Evolutionary conservation across 345 rosid genomes (phyloP), one percentile per base, ranked within the genome.

Genomic region (Corchorus capsularis): DNA sequence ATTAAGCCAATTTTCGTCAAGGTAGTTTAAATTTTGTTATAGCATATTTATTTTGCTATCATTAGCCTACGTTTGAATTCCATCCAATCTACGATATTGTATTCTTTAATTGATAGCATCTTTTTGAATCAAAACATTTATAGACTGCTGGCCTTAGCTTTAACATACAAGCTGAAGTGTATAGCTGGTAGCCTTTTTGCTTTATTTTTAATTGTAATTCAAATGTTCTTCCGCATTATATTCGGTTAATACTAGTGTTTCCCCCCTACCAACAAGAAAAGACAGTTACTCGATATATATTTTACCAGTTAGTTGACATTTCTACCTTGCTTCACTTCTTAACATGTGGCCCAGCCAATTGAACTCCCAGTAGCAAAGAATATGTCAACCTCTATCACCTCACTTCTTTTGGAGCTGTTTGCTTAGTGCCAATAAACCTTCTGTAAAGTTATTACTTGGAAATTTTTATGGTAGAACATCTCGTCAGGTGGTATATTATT

Each of bases 41-140:
- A 37, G 66, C 47, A 20, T 57, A 27, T 52, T 43, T 34, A 41
- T 68, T 27, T 47, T 22, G 8, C 43, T 73, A 19, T 45, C 20
- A 43, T 65, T 66, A 60, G 50, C 53, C 32, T 57, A 17, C 63
- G 57, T 73, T 49, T n/a, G 27, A 68, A 45, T 71, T 63, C 46
- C 62, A 20, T 53, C 35, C 46, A 14, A n/a, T 53, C 46, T n/a
- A 41, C 19, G 59, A 60, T 66, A 14, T 27, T 35, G 7, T 70
- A 79, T 75, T 75, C 72, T 62, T 47, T 75, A 4, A 45, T 32
- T 54, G n/a, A 50, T 49, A 1, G 27, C 27, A 49, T 69, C 8
- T 8, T 49, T 63, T 69, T 66, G 72, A 41, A 43, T 54, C 47
- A 62, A 22, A 52, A 4, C 39, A 60, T 32, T 41, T 19, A 35